These are phyloP conservation scores for Aristolochia contorta DNA, from an alignment of 164 flowering plant genomes.

Conservation along the genomic window DNA sequence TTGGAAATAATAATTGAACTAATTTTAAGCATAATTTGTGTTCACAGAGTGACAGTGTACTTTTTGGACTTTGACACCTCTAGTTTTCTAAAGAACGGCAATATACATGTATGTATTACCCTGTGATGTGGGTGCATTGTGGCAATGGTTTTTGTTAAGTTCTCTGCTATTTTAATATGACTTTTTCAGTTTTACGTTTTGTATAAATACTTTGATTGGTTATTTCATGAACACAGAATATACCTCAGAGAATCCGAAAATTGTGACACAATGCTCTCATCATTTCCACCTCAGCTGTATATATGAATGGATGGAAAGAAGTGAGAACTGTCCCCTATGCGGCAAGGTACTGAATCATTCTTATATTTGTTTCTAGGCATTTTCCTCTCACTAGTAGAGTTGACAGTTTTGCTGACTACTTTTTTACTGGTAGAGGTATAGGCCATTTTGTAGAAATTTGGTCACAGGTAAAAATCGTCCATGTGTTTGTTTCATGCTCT, in stretches of 20 bases:
- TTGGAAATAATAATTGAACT: no score
- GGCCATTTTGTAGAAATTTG: neutral
- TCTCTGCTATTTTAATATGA: neutral
- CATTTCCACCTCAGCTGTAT: slow-evolving; percentile 76
- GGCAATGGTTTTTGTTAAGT: neutral
- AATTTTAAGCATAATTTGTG: no score
- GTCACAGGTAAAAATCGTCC: no score
- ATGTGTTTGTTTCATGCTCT: no score
- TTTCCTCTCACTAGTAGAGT: neutral
- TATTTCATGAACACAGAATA: slow-evolving; percentile 41
- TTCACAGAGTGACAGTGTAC: no score
- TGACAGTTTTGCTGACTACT: neutral
- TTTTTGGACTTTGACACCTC: no score
- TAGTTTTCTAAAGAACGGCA: no score
- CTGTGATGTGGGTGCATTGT: neutral
- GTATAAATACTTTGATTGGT: neutral
- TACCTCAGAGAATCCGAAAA: slow-evolving; percentile 61
- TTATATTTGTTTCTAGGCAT: neutral
- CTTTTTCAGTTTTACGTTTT: neutral
- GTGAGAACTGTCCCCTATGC: slow-evolving; percentile 72
- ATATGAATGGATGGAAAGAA: slow-evolving; percentile 79
- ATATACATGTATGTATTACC: no score
- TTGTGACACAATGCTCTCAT: slow-evolving; percentile 49
- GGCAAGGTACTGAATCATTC: slow-evolving; percentile 46
- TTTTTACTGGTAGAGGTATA: neutral